Evolutionary conservation across 345 rosid genomes (phyloP).

Genomic region (Gossypium herbaceum): DNA sequence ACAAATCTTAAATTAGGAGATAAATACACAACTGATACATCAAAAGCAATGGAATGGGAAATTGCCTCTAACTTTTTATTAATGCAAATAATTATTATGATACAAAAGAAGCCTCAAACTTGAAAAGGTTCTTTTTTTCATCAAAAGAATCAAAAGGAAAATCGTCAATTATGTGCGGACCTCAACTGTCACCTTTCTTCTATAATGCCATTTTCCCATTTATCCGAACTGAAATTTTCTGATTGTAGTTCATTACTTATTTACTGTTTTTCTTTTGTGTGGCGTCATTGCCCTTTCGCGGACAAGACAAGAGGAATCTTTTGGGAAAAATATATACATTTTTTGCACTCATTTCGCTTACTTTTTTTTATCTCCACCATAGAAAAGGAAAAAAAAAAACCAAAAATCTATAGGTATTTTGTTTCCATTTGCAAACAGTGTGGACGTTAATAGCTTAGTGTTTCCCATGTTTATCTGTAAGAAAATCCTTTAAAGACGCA

Average conservation of each 20-base stretch:
- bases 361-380: constrained; percentile 29
- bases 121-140: not conserved
- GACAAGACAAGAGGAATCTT: constrained; percentile 22
- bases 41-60: too few species aligned
- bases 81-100: too few species aligned
- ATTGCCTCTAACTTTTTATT: too few species aligned
- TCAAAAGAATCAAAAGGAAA: not conserved
- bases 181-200: not conserved
- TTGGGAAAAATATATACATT: not conserved
- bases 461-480: not conserved
- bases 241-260: not conserved
- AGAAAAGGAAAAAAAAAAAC: not conserved
- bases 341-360: not conserved
- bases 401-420: constrained; percentile 10
- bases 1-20: too few species aligned
- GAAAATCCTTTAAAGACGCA: not conserved
- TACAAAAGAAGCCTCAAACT: too few species aligned
- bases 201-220: not conserved
- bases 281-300: constrained; percentile 14
- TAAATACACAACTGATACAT: too few species aligned
- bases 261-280: not conserved
- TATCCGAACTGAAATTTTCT: not conserved
- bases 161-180: not conserved
- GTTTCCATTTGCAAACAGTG: constrained; percentile 20
- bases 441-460: not conserved